A percentile compares a stretch with the other conserved stretches of the same genome.
Conservation (phyloP, 2,329 filamentous ascomycete species). For the Aureobasidium leucospermi region DNA sequence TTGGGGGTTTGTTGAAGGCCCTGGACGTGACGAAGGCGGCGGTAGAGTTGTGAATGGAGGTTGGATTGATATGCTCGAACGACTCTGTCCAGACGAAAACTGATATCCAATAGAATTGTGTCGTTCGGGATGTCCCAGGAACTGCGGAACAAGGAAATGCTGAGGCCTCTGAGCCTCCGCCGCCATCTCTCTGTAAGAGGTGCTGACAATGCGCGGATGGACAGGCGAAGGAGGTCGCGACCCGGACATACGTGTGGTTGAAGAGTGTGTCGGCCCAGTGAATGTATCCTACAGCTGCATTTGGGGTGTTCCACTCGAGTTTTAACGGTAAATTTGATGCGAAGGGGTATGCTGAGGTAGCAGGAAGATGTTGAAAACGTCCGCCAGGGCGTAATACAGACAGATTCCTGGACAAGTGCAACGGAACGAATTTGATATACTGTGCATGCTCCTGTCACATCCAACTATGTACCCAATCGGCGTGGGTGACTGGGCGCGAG, state of each 20-base stretch:
- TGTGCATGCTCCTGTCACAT: constrained; percentile 11
- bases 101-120: constrained; percentile 1
- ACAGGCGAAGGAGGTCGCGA: constrained; percentile 30
- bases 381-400: constrained; percentile 1
- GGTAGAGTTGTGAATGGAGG: constrained; percentile 8
- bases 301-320: constrained; percentile 1
- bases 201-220: constrained; percentile 32
- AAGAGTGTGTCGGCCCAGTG: not conserved
- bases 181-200: constrained; percentile 31
- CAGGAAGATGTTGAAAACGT: not conserved
- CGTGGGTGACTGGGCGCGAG: not conserved
- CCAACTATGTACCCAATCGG: not conserved
- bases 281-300: constrained; percentile 7
- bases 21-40: not conserved
- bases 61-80: constrained; percentile 1
- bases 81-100: not conserved
- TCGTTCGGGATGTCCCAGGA: constrained; percentile 32
- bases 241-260: constrained; percentile 22
- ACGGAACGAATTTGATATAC: constrained; percentile 11
- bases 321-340: not conserved
- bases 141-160: constrained; percentile 33
- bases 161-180: constrained; percentile 39
- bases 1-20: constrained; percentile 3
- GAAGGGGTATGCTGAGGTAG: not conserved
- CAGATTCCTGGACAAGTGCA: not conserved